Base-by-base conservation (phyloP, 164 flowering plant species). In the Santalum album region DNA sequence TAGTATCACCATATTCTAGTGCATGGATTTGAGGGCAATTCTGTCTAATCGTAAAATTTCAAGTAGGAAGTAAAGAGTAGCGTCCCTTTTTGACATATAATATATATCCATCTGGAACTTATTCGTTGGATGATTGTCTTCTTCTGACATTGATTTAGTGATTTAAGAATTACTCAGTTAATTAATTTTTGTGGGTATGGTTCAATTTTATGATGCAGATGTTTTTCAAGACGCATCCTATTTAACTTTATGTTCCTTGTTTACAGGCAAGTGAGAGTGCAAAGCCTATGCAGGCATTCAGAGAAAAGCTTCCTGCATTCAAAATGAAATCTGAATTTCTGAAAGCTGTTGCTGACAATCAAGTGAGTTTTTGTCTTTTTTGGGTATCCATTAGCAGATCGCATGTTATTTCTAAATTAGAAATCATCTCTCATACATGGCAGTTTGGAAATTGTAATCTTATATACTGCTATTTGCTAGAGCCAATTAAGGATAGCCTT, bases 251-350 rank as follows among this genome's bases (percentile, higher is more conserved):
- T 38, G 15, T 14, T 15, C 42, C 9, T 3, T 38, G 1, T 38
- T 15, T 38, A 40, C 77, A 92, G 98, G 78, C 67, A 56, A 75
- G 75, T 69, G 68, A 63, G 0, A 64, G 67, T 59, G 69, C 69
- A 15, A 82, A 75, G 71, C 77, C 53, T 62, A 81, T 92, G 83
- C 69, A 51, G 51, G 66, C 79, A 56, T 86, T 92, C 69, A 75
- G 96, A 63, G 91, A 82, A 72, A 78, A 76, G 54, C 85, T 92
- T 54, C 96, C 98, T 21, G 94, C 96, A 51, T 83, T 61, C 67
- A 92, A 86, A 77, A 64, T 75, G 68, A 86, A 68, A 69, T 55
- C 75, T 34, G 85, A 83, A 61, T 88, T 92, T 77, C 62, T 92
- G 59, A 75, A 74, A 61, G 87, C 95, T 64, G 89, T 88, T 63